Base-by-base conservation (phyloP, 75 land plant genomes). In the Isoetes taiwanensis region DNA sequence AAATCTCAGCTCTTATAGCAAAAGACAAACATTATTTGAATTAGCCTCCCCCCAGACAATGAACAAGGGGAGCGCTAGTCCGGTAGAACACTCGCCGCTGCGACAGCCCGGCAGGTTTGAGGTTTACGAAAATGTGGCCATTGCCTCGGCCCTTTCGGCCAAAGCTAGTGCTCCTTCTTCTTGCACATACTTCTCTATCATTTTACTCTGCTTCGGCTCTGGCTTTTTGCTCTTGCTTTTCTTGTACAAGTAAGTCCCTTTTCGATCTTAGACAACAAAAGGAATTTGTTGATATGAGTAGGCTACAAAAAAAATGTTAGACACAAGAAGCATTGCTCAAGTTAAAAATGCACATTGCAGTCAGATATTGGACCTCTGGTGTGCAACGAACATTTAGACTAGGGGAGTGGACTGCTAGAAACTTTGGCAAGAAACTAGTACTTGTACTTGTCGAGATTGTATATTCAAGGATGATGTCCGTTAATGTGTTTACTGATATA, bases 111-210 rank as follows among this genome's bases (percentile, higher is more conserved):
- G 16, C 31, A 80, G 75, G 70, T 86, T 86, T 61, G 37, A 69
- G 1, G 91, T 79, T 37, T 86, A 86, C 35, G 74, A 82, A 59
- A 77, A 86, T 67, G 74, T 78, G 1, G 70, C 80, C 0, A 54
- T 86, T 5, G 71, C 91, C 28, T 76, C 85, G 2, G 86, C 83
- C 28, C 66, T 82, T 8, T 68, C 82, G 20, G 80, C 83, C 28
- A 62, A 53, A 42, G 78, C 88, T 31, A 58, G 78, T 34, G 70
- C 72, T 23, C 85, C 83, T 10, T 61, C 75, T 9, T 64, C 56
- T 8, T 67, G 63, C 38, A 63, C 72, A 2, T 50, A 77, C 41
- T 41, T 80, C 34, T 50, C 46, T 63, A 63, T 79, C 52, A 52
- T 77, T 32, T 48, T 42, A 41, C 19, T 72, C 30, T 58, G 67